Evolutionary conservation across 1,139 yeast genomes (phyloP).

Genomic region (Sugiyamaella paludigena): DNA sequence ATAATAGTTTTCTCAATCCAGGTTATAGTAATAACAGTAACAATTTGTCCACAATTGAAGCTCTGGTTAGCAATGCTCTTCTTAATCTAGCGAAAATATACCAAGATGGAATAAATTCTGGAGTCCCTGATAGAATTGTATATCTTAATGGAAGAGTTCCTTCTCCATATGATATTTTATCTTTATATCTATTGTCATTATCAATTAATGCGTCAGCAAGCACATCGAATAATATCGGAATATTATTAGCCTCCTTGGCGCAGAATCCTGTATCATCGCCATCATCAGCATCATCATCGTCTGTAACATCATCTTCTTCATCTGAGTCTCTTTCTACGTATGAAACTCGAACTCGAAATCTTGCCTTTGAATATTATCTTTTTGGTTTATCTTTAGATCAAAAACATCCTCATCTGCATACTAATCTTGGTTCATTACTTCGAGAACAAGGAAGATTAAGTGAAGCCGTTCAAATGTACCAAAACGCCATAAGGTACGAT

Average conservation of each 20-base stretch:
- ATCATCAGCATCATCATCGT: too few relatives aligned
- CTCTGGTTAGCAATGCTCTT: conserved; percentile 32
- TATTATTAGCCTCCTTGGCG: conserved; percentile 31
- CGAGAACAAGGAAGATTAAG: conserved; percentile 35
- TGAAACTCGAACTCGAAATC: conserved; percentile 15
- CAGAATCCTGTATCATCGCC: conserved; percentile 4
- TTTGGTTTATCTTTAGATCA: conserved; percentile 37
- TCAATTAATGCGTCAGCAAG: conserved; percentile 36
- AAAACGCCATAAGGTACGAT: conserved; percentile 35
- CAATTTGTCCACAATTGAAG: conserved; percentile 11
- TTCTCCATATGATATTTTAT: conserved; percentile 31
- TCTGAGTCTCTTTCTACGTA: conserved; percentile 11
- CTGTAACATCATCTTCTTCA: too few relatives aligned
- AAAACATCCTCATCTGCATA: conserved; percentile 37
- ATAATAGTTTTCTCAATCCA: neutral
- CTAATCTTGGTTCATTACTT: conserved; percentile 37
- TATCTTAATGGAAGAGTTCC: conserved; percentile 34
- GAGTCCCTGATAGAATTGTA: conserved; percentile 29
- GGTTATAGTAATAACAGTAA: neutral
- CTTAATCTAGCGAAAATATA: conserved; percentile 37
- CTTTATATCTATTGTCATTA: conserved; percentile 34
- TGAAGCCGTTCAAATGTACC: conserved; percentile 37
- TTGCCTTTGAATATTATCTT: conserved; percentile 35
- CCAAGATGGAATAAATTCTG: conserved; percentile 39
- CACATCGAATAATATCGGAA: conserved; percentile 39